Base-by-base conservation (phyloP, 1,284 basidiomycete genomes). In the Clitocybe nebularis region DNA sequence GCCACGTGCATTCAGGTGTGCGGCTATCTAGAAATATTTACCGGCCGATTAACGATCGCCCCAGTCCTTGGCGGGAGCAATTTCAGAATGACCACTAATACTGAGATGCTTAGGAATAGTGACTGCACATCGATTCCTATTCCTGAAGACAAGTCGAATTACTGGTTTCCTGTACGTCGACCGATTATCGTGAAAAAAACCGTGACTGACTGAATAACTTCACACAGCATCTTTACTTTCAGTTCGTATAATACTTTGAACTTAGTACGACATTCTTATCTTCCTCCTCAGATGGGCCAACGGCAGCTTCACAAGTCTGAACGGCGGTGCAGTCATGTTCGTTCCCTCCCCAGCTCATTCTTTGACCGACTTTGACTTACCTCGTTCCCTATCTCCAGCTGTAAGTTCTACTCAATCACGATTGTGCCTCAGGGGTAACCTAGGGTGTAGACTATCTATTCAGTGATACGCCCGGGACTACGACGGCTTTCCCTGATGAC, bases 401-500 rank as follows among this genome's bases (percentile, higher is more conserved):
- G 63, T 65, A 52, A 26, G 57, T 40, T 11, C 11, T 25, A 33
- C 30, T 14, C 13, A 10, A 10, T 13, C 4, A 21, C n/a, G 11
- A 35, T 36, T 11, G 5, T 13, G 10, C 13, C 20, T 23, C 16
- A 4, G 5, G 25, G 11, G 43, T 17, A 35, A 25, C 3, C 2
- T 2, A 24, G 7, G 8, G 11, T 19, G 20, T 41, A 73, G 71
- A 73, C 51, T 74, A 73, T 49, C 54, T 72, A 23, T 74, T 69
- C 56, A 61, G 52, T 39, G 61, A 70, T 49, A 66, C 56, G 26
- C 53, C 68, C 25, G 68, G 67, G 44, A 61, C 59, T 0, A 71
- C 68, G 4, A 73, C 67, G 1, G 65, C 69, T 5, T 74, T 74
- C 50, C 71, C 71, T 19, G 69, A 71, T 55, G 64, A 73, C 51